These are phyloP conservation scores for Ogataea pilisensis DNA, from an alignment of 805 yeast genomes.

Conservation along the genomic window DNA sequence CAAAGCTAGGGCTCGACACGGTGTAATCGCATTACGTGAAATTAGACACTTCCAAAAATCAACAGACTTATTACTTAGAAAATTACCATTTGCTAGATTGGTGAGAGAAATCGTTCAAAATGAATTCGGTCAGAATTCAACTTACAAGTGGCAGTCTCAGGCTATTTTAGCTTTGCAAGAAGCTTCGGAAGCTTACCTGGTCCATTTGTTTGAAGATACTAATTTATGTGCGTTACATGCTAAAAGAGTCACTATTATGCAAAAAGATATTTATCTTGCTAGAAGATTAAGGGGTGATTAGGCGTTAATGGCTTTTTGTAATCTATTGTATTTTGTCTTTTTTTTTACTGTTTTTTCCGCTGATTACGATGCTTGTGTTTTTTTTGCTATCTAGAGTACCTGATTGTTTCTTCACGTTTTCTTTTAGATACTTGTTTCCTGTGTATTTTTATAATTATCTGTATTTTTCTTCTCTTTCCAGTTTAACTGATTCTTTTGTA, in stretches of 20 bases:
- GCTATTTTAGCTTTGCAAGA: constrained; percentile 78
- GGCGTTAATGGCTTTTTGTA: neutral
- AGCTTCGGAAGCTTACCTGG: constrained; percentile 74
- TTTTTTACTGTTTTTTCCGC: no score
- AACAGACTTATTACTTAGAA: constrained; percentile 63
- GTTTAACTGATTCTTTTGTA: neutral
- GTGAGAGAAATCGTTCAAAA: constrained; percentile 71
- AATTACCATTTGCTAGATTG: constrained; percentile 73
- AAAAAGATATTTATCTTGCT: constrained; percentile 76
- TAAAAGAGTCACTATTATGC: constrained; percentile 80
- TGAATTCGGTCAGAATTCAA: constrained; percentile 49
- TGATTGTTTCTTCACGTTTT: no score
- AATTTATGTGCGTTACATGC: constrained; percentile 77
- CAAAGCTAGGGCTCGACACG: constrained; percentile 50
- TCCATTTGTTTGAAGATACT: constrained; percentile 72
- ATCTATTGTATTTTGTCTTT: neutral
- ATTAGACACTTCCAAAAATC: constrained; percentile 64
- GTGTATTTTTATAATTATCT: no score
- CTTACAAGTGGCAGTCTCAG: constrained; percentile 73
- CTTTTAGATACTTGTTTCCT: no score
- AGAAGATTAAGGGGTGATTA: constrained; percentile 62
- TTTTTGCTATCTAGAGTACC: no score
- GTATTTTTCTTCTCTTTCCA: no score
- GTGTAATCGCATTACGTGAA: constrained; percentile 63
- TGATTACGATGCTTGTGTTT: no score